These are phyloP conservation scores for Cladosporium sphaerospermum DNA, from an alignment of 2,329 filamentous ascomycete genomes.

Conservation along the genomic window DNA sequence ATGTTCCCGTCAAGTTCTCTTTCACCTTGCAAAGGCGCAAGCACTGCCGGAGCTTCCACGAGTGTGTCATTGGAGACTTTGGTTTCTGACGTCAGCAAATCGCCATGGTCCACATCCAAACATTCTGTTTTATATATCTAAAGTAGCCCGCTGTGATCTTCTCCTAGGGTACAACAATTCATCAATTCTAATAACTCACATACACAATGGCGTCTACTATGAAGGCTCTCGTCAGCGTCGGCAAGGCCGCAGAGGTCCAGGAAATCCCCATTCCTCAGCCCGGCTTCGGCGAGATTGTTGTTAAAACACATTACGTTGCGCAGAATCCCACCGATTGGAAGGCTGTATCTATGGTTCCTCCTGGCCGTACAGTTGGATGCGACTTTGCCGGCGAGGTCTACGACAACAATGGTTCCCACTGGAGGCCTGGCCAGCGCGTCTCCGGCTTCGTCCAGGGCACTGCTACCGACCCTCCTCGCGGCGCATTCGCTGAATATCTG, in stretches of 20 bases:
- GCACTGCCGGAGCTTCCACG: no score
- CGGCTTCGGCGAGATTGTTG: constrained; percentile 20
- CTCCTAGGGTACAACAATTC: no score
- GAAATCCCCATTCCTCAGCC: constrained; percentile 21
- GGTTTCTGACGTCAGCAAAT: no score
- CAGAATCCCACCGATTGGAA: constrained; percentile 26
- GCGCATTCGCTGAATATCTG: constrained; percentile 27
- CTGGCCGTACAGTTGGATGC: constrained; percentile 20
- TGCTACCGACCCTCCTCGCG: constrained; percentile 8
- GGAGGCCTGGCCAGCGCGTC: constrained; percentile 7
- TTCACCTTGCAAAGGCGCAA: no score
- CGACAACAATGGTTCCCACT: constrained; percentile 14
- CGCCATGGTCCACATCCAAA: no score
- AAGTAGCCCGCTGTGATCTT: no score
- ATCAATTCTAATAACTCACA: no score
- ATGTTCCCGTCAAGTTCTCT: no score
- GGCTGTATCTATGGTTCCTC: constrained; percentile 5
- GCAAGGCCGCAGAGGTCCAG: constrained; percentile 14
- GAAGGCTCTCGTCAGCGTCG: constrained; percentile 9
- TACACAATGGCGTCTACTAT: constrained; percentile 7
- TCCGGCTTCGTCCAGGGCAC: constrained; percentile 10
- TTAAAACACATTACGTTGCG: constrained; percentile 24
- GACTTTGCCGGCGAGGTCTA: constrained; percentile 28
- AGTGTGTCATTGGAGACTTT: no score
- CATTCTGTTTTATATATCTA: no score